Evolutionary conservation across 2,329 filamentous ascomycete species (phyloP).

Genomic region (Cladosporium sp.): DNA sequence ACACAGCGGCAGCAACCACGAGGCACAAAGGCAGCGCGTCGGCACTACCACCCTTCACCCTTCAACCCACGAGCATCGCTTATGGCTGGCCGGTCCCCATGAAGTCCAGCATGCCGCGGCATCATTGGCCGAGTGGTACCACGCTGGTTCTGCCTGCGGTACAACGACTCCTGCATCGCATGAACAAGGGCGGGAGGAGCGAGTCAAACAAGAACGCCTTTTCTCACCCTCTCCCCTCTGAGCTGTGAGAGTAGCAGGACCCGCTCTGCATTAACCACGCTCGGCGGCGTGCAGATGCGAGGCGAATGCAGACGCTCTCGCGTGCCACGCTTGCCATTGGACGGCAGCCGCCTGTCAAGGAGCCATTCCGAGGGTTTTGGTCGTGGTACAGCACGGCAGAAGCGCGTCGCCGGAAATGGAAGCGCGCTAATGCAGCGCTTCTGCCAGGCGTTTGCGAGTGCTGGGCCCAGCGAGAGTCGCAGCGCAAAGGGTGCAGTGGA

Average conservation of each 20-base stretch:
- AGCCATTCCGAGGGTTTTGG: background rate
- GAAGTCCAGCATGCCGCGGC: background rate
- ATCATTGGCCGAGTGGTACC: background rate
- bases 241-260: background rate
- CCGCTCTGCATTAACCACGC: slow-evolving; percentile 7
- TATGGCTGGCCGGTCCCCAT: slow-evolving; percentile 1
- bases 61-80: slow-evolving; percentile 4
- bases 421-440: background rate
- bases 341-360: background rate
- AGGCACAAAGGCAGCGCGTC: slow-evolving; percentile 5
- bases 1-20: background rate
- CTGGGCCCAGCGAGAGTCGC: background rate
- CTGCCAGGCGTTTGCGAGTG: background rate
- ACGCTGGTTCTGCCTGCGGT: background rate
- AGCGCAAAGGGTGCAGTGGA: background rate
- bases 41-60: slow-evolving; percentile 1
- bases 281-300: slow-evolving; percentile 8
- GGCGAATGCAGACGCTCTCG: background rate
- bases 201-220: background rate
- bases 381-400: background rate
- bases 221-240: background rate
- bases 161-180: background rate
- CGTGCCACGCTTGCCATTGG: slow-evolving; percentile 6
- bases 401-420: slow-evolving; percentile 12
- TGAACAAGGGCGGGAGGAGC: background rate